phyloP scores from a whole-genome alignment of 352 stramenopile genomes.

The Globisporangium megalacanthum region DNA sequence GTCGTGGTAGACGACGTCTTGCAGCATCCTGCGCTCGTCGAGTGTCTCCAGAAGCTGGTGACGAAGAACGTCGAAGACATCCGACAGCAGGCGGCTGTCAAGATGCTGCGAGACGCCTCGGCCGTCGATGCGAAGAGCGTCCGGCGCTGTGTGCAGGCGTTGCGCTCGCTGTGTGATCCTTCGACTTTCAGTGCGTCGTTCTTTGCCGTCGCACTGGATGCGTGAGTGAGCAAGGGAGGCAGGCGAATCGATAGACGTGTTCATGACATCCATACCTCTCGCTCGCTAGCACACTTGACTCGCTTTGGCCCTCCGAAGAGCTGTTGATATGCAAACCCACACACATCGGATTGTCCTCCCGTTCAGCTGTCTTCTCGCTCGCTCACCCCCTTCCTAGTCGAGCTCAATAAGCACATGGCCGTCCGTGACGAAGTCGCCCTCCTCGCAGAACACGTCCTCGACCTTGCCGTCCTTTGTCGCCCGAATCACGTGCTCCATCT shows the following conservation, averaged over 20 bases:
- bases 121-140: constrained; percentile 23
- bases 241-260: background rate
- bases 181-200: constrained; percentile 43
- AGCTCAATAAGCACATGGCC: constrained; percentile 69
- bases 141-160: constrained; percentile 23
- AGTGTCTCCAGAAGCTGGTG: constrained; percentile 39
- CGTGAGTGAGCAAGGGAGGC: background rate
- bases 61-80: constrained; percentile 48
- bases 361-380: background rate
- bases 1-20: constrained; percentile 22
- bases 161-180: constrained; percentile 29
- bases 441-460: constrained; percentile 62
- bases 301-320: too few species aligned
- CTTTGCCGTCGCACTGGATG: constrained; percentile 53
- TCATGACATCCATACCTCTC: background rate
- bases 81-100: constrained; percentile 48
- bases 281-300: too few species aligned
- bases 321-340: too few species aligned
- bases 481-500: constrained; percentile 93
- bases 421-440: constrained; percentile 73
- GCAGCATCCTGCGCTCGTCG: constrained; percentile 24
- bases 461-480: constrained; percentile 68
- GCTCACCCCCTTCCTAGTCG: constrained; percentile 19
- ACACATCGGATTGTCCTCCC: too few species aligned
- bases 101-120: constrained; percentile 44